Conservation (phyloP, 2,329 filamentous ascomycete species). For the Chaetomiaceae sp. region DNA sequence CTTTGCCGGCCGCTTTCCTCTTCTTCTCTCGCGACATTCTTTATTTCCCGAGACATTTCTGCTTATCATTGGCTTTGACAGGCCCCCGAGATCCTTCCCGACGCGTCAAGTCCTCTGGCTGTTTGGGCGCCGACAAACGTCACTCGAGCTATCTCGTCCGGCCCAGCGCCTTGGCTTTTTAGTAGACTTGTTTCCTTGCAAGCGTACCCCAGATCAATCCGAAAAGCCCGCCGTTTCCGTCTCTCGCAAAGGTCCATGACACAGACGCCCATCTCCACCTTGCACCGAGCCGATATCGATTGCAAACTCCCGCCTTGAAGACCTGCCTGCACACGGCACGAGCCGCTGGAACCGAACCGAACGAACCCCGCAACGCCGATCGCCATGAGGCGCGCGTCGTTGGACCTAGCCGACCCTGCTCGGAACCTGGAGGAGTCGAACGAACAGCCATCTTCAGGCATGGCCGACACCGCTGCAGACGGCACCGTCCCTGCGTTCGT, state of each 20-base stretch:
- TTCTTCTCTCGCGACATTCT: conserved; percentile 1
- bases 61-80: not conserved
- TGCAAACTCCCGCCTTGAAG: conserved; percentile 7
- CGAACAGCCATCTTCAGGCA: conserved; percentile 20
- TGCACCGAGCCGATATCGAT: conserved; percentile 7
- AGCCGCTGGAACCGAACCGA: not conserved
- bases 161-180: no score
- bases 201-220: not conserved
- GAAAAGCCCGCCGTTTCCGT: not conserved
- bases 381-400: conserved; percentile 28
- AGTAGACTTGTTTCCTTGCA: not conserved
- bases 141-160: no score
- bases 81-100: not conserved
- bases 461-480: conserved; percentile 20
- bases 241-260: conserved; percentile 8
- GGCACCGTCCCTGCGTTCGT: conserved; percentile 18
- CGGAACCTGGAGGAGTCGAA: conserved; percentile 29
- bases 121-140: no score
- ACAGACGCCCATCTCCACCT: conserved; percentile 3
- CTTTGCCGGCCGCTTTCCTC: conserved; percentile 3
- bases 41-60: conserved; percentile 2
- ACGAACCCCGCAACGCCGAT: conserved; percentile 7
- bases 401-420: conserved; percentile 27
- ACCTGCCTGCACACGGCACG: not conserved
- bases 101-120: not conserved